phyloP scores from a whole-genome alignment of 805 yeast species.

The Nakazawaea sp. region DNA sequence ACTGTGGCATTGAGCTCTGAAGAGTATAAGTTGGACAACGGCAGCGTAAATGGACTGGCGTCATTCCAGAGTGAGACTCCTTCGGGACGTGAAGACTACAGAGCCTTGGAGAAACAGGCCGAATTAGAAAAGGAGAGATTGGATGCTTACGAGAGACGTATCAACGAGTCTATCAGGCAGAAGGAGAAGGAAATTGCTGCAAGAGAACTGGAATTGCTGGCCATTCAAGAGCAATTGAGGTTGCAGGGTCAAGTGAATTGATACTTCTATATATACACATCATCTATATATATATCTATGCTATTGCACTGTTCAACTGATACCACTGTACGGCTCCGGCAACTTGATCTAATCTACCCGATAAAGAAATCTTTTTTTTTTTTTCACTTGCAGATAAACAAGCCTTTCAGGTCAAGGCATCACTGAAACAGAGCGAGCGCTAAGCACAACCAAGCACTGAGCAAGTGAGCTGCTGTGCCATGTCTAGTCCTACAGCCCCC shows the following conservation, averaged over 20 bases:
- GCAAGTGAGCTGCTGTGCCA: too few species aligned
- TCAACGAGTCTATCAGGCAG: slow-evolving; percentile 75
- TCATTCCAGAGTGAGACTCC: background rate
- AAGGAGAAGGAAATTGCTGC: slow-evolving; percentile 79
- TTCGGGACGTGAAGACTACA: slow-evolving; percentile 18
- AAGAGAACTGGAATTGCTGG: slow-evolving; percentile 79
- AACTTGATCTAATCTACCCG: too few species aligned
- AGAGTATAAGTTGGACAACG: slow-evolving; percentile 5
- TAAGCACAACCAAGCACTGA: too few species aligned
- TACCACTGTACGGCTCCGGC: too few species aligned
- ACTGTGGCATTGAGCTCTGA: slow-evolving; percentile 57
- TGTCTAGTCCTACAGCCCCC: too few species aligned
- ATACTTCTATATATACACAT: too few species aligned
- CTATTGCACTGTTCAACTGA: too few species aligned
- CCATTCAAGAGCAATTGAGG: slow-evolving; percentile 39
- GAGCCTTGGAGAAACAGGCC: slow-evolving; percentile 81
- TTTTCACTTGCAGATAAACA: too few species aligned
- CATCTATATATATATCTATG: too few species aligned
- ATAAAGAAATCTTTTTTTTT: too few species aligned
- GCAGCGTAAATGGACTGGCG: slow-evolving; percentile 1
- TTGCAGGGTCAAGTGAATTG: slow-evolving; percentile 1
- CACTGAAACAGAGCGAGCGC: too few species aligned
- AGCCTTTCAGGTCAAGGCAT: too few species aligned
- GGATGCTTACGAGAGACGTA: slow-evolving; percentile 79
- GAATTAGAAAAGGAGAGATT: slow-evolving; percentile 85